Evolutionary conservation across 2,329 filamentous ascomycete genomes (phyloP).

Genomic region (Purpureocillium lavendulum): DNA sequence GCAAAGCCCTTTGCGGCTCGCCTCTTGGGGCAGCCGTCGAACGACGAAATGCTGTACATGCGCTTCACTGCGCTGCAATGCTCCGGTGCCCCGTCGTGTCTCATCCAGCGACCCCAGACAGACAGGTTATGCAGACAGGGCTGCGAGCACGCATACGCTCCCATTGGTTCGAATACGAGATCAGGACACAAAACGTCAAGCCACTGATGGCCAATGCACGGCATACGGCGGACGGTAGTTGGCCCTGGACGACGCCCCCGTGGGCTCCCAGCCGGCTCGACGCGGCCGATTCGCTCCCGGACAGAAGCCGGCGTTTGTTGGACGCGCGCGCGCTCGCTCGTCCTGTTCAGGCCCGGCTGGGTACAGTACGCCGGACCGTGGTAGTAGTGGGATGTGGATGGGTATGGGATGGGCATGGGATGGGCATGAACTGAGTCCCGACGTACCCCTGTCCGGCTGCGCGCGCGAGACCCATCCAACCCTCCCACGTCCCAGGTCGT

Average conservation of each 20-base stretch:
- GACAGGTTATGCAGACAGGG: neutral
- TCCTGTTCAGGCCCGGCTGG: too few relatives aligned
- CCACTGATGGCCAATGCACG: neutral
- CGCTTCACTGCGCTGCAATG: too few relatives aligned
- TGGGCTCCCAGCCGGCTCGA: neutral
- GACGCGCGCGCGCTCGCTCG: too few relatives aligned
- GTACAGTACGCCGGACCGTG: too few relatives aligned
- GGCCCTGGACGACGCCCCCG: neutral
- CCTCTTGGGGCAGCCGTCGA: too few relatives aligned
- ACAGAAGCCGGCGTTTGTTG: too few relatives aligned
- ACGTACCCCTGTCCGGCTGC: neutral
- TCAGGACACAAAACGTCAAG: neutral
- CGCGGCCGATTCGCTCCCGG: too few relatives aligned
- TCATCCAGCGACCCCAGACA: neutral
- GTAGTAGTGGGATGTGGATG: too few relatives aligned
- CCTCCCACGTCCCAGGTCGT: conserved; percentile 1
- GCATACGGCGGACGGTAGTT: neutral
- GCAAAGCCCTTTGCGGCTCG: too few relatives aligned
- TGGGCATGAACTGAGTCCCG: neutral
- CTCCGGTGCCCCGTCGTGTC: too few relatives aligned
- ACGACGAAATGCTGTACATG: too few relatives aligned
- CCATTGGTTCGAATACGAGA: neutral
- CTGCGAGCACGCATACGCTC: too few relatives aligned
- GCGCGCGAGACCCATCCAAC: neutral
- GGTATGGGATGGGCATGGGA: neutral